Conservation (phyloP, 129 eudicot genomes). For the Silybum marianum region DNA sequence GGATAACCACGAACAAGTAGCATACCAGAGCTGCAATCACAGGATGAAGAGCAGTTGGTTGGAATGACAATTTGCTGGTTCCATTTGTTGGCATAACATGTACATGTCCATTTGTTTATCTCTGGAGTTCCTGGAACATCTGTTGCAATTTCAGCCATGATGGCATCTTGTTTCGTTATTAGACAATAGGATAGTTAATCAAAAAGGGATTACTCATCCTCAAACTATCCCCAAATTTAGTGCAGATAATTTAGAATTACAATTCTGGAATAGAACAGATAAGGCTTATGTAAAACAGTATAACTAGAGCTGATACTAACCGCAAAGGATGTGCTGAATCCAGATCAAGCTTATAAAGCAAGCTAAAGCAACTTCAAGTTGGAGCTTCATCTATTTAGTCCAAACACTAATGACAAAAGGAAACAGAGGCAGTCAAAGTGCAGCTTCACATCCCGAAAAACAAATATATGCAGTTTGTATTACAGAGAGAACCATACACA, state of each 20-base stretch:
- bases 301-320: slow-evolving; percentile 44
- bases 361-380: slow-evolving; percentile 40
- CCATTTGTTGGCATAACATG: slow-evolving; percentile 49
- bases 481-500: not conserved
- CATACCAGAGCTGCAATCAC: slow-evolving; percentile 80
- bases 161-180: not conserved
- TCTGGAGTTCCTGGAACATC: slow-evolving; percentile 51
- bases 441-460: slow-evolving; percentile 12
- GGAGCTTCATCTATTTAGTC: slow-evolving; percentile 56
- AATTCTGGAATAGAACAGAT: slow-evolving; percentile 1
- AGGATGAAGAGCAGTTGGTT: slow-evolving; percentile 71
- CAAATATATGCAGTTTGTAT: not conserved
- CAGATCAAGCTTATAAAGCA: slow-evolving; percentile 45
- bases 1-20: not conserved
- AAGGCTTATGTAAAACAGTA: not conserved
- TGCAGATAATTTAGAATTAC: not conserved
- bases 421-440: slow-evolving; percentile 17
- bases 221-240: not conserved
- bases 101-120: slow-evolving; percentile 68
- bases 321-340: slow-evolving; percentile 49
- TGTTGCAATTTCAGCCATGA: slow-evolving; percentile 30
- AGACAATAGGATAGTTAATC: not conserved
- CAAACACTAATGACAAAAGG: slow-evolving; percentile 30
- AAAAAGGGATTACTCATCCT: not conserved
- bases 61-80: slow-evolving; percentile 36